Evolutionary conservation across 208 protist genomes (phyloP).

Genomic region (Leishmania turanica): DNA sequence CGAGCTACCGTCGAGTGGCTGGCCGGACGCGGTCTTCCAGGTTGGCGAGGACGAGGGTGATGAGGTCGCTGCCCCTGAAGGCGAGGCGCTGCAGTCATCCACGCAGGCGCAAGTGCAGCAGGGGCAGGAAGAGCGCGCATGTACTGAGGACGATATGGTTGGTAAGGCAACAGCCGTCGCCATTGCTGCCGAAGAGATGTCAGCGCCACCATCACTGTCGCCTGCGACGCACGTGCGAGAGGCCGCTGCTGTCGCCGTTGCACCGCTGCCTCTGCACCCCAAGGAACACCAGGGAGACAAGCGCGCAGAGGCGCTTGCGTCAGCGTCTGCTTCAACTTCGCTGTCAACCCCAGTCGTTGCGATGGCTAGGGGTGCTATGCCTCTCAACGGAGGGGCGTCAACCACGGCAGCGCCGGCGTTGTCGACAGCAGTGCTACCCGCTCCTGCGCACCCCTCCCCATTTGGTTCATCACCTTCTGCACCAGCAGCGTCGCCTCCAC

Average conservation of each 20-base stretch:
- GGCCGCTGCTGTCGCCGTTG: background rate
- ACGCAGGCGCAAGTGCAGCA: background rate
- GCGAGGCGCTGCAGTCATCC: background rate
- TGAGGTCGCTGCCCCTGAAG: background rate
- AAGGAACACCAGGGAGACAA: background rate
- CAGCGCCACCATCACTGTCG: background rate
- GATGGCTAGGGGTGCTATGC: background rate
- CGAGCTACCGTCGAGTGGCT: background rate
- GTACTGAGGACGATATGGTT: background rate
- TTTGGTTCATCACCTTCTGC: background rate
- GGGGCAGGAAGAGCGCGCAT: background rate
- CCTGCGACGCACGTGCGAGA: background rate
- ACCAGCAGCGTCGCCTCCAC: background rate
- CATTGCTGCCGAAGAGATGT: background rate
- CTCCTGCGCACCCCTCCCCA: background rate
- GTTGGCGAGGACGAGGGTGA: background rate
- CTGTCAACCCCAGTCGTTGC: background rate
- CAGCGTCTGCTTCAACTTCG: background rate
- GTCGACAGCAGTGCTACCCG: background rate
- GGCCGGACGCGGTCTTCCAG: constrained; percentile 2
- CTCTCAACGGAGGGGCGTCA: background rate
- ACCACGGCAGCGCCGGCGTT: background rate
- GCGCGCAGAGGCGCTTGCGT: background rate
- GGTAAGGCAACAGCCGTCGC: constrained; percentile 1
- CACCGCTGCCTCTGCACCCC: background rate